These are phyloP conservation scores for Orobanche coerulescens DNA, from an alignment of 257 asterid genomes.

Conservation along the genomic window DNA sequence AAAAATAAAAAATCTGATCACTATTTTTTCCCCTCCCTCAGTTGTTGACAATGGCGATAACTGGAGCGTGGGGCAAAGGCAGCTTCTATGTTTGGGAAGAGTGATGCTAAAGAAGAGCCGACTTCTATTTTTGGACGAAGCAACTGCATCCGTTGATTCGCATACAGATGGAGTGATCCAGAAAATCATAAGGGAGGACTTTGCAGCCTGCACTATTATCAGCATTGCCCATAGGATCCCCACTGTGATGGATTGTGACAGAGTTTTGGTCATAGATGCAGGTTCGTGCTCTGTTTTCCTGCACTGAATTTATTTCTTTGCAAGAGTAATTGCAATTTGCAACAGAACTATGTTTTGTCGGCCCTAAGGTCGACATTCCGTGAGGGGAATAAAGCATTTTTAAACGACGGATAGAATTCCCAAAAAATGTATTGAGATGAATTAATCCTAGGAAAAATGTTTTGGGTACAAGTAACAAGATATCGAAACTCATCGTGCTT, in stretches of 20 bases:
- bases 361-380: too few relatives aligned
- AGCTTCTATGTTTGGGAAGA: slow-evolving; percentile 88
- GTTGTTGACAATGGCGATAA: slow-evolving; percentile 87
- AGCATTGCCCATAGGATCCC: slow-evolving; percentile 98
- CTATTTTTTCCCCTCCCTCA: slow-evolving; percentile 2
- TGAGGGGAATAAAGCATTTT: too few relatives aligned
- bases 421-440: too few relatives aligned
- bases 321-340: too few relatives aligned
- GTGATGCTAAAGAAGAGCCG: slow-evolving; percentile 87
- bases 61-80: slow-evolving; percentile 99
- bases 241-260: slow-evolving; percentile 91
- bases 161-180: slow-evolving; percentile 88
- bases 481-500: too few relatives aligned
- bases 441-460: too few relatives aligned
- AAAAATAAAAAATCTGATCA: too few relatives aligned
- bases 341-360: too few relatives aligned
- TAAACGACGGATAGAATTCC: too few relatives aligned
- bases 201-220: slow-evolving; percentile 70
- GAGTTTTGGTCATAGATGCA: slow-evolving; percentile 86
- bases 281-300: too few relatives aligned
- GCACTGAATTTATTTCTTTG: too few relatives aligned
- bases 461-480: too few relatives aligned
- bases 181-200: slow-evolving; percentile 87
- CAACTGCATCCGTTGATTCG: slow-evolving; percentile 97
- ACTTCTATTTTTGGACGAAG: slow-evolving; percentile 89